A percentile compares a stretch with the other conserved stretches of the same genome.
phyloP scores from a whole-genome alignment of 176 grass and related monocot species.

The Secale cereale region DNA sequence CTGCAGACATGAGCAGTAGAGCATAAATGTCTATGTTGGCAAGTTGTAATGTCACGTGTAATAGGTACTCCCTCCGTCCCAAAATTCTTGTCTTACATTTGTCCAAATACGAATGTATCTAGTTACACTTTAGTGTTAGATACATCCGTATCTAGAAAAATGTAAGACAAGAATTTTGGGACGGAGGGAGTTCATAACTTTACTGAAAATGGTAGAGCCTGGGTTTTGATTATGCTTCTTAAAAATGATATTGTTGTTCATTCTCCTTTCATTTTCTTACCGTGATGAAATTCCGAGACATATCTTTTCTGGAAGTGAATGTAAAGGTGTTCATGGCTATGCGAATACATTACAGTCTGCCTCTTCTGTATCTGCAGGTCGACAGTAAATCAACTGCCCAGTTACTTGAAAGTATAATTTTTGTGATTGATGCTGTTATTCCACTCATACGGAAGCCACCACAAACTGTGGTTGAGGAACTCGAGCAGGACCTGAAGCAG shows the following conservation, averaged over 20 bases:
- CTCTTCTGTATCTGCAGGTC: slow-evolving; percentile 45
- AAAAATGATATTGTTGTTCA: slow-evolving; percentile 13
- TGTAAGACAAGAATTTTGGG: too few relatives aligned
- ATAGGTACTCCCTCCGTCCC: too few relatives aligned
- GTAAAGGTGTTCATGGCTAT: slow-evolving; percentile 1
- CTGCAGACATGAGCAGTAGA: slow-evolving; percentile 13
- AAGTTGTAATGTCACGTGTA: slow-evolving; percentile 13
- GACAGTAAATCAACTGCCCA: slow-evolving; percentile 83
- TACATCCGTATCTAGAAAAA: too few relatives aligned
- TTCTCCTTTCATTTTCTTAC: slow-evolving; percentile 15
- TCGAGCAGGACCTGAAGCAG: slow-evolving; percentile 96
- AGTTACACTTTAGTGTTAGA: too few relatives aligned
- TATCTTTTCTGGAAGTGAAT: slow-evolving; percentile 17
- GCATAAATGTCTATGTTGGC: background rate
- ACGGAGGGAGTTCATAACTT: too few relatives aligned
- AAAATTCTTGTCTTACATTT: too few relatives aligned
- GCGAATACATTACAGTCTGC: background rate
- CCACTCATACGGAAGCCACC: slow-evolving; percentile 86
- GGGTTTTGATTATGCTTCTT: slow-evolving; percentile 1
- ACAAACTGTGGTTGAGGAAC: slow-evolving; percentile 83
- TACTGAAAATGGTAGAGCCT: background rate
- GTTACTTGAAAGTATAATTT: slow-evolving; percentile 97
- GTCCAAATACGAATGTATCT: too few relatives aligned
- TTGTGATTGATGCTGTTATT: slow-evolving; percentile 93
- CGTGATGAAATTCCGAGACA: background rate